phyloP scores from a whole-genome alignment of 140 eudicot species.

The Oenanthe javanica region DNA sequence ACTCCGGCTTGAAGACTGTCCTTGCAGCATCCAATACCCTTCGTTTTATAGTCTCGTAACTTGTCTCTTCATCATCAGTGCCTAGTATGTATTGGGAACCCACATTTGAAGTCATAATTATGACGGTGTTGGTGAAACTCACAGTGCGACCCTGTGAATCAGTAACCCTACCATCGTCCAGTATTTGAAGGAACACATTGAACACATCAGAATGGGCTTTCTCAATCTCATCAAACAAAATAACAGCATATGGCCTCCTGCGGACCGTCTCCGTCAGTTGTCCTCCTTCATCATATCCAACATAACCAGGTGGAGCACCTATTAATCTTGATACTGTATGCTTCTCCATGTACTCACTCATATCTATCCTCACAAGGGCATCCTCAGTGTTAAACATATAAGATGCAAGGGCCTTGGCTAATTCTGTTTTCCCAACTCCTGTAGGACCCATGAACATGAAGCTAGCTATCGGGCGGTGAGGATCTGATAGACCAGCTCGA shows the following conservation, averaged over 20 bases:
- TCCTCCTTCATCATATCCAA: slow-evolving; percentile 26
- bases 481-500: slow-evolving; percentile 24
- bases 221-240: slow-evolving; percentile 16
- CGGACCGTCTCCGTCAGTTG: slow-evolving; percentile 29
- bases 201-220: slow-evolving; percentile 15
- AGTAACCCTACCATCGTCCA: slow-evolving; percentile 30
- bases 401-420: slow-evolving; percentile 30
- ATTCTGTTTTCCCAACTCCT: slow-evolving; percentile 32
- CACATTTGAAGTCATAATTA: slow-evolving; percentile 29
- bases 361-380: slow-evolving; percentile 23
- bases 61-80: slow-evolving; percentile 9
- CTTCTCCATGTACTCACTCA: slow-evolving; percentile 29
- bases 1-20: slow-evolving; percentile 27
- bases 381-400: slow-evolving; percentile 24
- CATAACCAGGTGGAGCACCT: slow-evolving; percentile 26
- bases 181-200: slow-evolving; percentile 23
- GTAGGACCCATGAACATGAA: slow-evolving; percentile 37
- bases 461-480: slow-evolving; percentile 27
- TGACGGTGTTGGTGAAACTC: slow-evolving; percentile 27
- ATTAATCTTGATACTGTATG: slow-evolving; percentile 27
- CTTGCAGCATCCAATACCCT: slow-evolving; percentile 19
- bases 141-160: slow-evolving; percentile 33
- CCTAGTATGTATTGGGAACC: slow-evolving; percentile 23
- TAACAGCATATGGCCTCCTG: slow-evolving; percentile 23
- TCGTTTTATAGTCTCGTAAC: slow-evolving; percentile 13